Evolutionary conservation across 2,329 filamentous ascomycete genomes (phyloP), one percentile per base, ranked within the genome.

Genomic region (Colletotrichum euphorbiae): DNA sequence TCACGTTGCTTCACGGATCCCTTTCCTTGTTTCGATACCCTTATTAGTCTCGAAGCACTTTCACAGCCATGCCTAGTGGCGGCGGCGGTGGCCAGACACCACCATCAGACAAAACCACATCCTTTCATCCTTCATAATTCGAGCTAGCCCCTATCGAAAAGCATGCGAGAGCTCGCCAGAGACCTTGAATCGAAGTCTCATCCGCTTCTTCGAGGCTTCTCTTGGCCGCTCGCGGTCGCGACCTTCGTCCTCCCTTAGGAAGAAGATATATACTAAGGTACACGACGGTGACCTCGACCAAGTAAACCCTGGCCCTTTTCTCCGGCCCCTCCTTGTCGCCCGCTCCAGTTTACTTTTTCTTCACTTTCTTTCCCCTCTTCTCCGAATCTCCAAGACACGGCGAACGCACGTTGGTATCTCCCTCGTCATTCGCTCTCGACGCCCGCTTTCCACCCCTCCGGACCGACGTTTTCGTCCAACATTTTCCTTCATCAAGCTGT

Each of bases 401-500:
- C 36, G 50, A 31, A 36, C 58, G 36, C 43, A 36, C 36, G 17
- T 19, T 19, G 50, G 21, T 33, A 13, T 45, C 28, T 13, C 43
- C 51, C 12, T 43, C 36, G 21, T 45, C 38, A 54, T 57, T 63
- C 51, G 24, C 57, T 46, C 40, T 64, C 59, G n/a, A n/a, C n/a
- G 51, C 59, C 33, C 42, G 33, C 59, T 56, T 51, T 33, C 45
- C 51, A 51, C 36, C 51, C 51, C 59, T 51, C 64, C 60, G 19
- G 43, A 58, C 57, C 51, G 64, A 63, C 64, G 64, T 64, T 67
- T 67, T 58, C 64, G 60, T 62, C 43, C 59, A 67, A 57, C 59
- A 45, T 63, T 43, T 57, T 58, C 64, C 52, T 48, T 38, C 46
- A 64, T 50, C 45, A 52, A 52, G 31, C 15, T 54, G 21, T 42